Conservation (phyloP, 2,329 filamentous ascomycete genomes). For the Calonectria fujianensis region DNA sequence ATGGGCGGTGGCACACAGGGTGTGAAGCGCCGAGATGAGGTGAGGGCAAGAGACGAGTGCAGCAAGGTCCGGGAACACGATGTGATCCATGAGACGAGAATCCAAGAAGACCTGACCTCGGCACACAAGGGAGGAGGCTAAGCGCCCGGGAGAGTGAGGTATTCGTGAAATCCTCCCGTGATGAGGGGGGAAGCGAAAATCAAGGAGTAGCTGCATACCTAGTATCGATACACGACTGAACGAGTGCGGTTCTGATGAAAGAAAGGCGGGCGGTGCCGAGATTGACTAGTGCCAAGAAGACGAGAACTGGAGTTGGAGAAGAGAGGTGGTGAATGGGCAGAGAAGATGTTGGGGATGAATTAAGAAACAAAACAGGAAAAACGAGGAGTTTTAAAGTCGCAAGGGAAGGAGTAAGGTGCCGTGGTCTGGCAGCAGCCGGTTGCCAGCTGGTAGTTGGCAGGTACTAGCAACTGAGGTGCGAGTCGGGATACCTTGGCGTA, state of each 20-base stretch:
- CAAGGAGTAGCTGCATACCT: slow-evolving; percentile 44
- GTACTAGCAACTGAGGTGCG: slow-evolving; percentile 29
- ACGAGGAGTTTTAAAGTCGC: slow-evolving; percentile 52
- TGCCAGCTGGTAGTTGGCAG: slow-evolving; percentile 39
- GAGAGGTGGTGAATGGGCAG: slow-evolving; percentile 52
- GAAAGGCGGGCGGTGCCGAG: slow-evolving; percentile 46
- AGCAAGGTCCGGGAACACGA: slow-evolving; percentile 44
- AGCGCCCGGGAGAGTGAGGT: slow-evolving; percentile 14
- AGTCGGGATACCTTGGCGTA: slow-evolving; percentile 30
- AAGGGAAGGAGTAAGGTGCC: slow-evolving; percentile 44
- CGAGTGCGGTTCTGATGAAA: slow-evolving; percentile 49
- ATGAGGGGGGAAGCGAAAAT: slow-evolving; percentile 14
- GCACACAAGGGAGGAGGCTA: slow-evolving; percentile 34
- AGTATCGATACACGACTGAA: slow-evolving; percentile 46
- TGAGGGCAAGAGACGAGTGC: slow-evolving; percentile 35
- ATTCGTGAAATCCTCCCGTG: slow-evolving; percentile 12
- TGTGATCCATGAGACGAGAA: slow-evolving; percentile 41
- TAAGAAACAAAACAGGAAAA: slow-evolving; percentile 48
- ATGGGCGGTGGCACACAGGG: slow-evolving; percentile 51
- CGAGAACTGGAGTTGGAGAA: slow-evolving; percentile 40
- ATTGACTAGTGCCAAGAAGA: slow-evolving; percentile 35
- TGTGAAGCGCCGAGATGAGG: slow-evolving; percentile 46
- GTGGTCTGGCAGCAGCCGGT: slow-evolving; percentile 48
- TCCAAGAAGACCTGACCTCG: slow-evolving; percentile 19
- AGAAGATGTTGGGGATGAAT: slow-evolving; percentile 44